Evolutionary conservation across 1,284 basidiomycete genomes (phyloP).

Genomic region (Waitea zeae): DNA sequence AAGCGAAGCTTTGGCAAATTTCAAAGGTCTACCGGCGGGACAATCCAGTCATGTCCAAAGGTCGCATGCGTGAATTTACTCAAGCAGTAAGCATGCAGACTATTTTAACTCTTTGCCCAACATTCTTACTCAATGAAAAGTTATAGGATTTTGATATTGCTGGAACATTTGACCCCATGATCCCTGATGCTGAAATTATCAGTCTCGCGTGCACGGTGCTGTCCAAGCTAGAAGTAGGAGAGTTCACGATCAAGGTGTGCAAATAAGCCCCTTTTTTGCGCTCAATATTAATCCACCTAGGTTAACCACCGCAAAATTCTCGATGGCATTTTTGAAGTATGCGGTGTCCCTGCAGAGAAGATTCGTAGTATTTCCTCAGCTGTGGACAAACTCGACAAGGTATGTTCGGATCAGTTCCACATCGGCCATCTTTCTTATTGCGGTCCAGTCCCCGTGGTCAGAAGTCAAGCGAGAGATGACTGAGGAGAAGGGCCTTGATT

Average conservation of each 20-base stretch:
- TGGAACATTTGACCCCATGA: conserved; percentile 91
- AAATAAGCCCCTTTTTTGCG: not conserved
- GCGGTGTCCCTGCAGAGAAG: conserved; percentile 87
- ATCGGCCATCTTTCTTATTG: conserved; percentile 2
- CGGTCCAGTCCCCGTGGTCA: conserved; percentile 57
- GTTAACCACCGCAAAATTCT: conserved; percentile 95
- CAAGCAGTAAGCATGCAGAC: too few relatives aligned
- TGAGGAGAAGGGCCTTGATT: conserved; percentile 82
- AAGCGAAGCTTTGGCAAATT: conserved; percentile 87
- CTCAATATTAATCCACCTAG: conserved; percentile 20
- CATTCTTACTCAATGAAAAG: conserved; percentile 14
- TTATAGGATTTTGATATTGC: conserved; percentile 89
- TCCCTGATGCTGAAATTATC: conserved; percentile 89
- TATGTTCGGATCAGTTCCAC: conserved; percentile 12
- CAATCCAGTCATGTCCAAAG: conserved; percentile 96
- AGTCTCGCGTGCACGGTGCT: conserved; percentile 74
- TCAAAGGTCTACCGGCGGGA: conserved; percentile 97
- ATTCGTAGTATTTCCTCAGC: conserved; percentile 92
- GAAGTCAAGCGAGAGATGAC: conserved; percentile 97
- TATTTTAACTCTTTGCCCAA: conserved; percentile 13
- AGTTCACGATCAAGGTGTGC: conserved; percentile 83
- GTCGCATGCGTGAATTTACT: conserved; percentile 96
- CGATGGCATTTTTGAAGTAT: conserved; percentile 94
- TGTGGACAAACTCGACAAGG: conserved; percentile 98
- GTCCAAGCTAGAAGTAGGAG: conserved; percentile 74